Base-by-base conservation (phyloP, 2,329 filamentous ascomycete genomes). In the Ceratocystiopsis brevicomis region DNA sequence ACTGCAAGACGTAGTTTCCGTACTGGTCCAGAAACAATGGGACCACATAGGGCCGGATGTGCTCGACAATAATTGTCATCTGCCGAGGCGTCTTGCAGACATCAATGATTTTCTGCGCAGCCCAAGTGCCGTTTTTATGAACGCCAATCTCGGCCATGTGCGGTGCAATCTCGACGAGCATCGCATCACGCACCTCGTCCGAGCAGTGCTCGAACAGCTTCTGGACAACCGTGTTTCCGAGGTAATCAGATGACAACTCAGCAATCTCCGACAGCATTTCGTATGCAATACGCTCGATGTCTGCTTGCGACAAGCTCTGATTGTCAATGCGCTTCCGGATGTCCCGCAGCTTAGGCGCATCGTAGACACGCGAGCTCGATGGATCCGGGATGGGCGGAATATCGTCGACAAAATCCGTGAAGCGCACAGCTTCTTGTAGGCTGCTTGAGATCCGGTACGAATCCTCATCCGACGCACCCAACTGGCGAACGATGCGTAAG, bases 101-200 rank as follows among this genome's bases (percentile, higher is more conserved):
- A 54, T 96, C 88, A 52, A 98, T 96, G 55, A 98, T 96, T 70
- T 96, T 98, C 63, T 98, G 90, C 1, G 90, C 90, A 44, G 90
- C 90, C 90, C 90, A 98, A 1, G 90, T 98, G 49, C 90, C 90
- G 55, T 98, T 98, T 73, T 98, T 98, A 71, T 98, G 90, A 9
- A 95, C 78, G 53, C 90, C 90, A 61, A 96, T 95, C 61, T 96
- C 87, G 21, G 88, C 86, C 57, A 96, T 73, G 57, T 95, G 87
- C 45, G 88, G 87, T 3, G 82, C 76, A 53, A 98, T 93, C 56
- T 87, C 77, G 14, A 67, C 62, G 45, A 98, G 67, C 90, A 98
- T 96, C 45, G 81, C 79, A 59, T 95, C 86, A 53, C 92, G 87
- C 37, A 88, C 76, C 37, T 76, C 68, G 57, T 96, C 88, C 0